These are phyloP conservation scores for Phytopythium montanum DNA, from an alignment of 352 stramenopile species.

Conservation along the genomic window DNA sequence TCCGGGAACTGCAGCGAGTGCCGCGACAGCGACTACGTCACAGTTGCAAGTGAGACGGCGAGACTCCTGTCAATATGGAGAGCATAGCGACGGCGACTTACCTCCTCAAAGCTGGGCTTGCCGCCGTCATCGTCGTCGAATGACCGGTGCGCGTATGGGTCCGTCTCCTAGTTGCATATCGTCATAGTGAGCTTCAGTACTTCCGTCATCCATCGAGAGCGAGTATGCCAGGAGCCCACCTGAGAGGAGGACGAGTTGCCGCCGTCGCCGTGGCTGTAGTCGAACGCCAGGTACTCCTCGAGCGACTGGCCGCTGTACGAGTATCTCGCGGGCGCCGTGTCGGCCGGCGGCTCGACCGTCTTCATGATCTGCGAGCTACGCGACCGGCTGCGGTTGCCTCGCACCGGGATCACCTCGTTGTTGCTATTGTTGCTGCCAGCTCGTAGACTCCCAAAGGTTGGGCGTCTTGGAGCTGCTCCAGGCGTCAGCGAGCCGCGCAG, in stretches of 20 bases:
- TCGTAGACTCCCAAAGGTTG: conserved; percentile 20
- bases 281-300: conserved; percentile 50
- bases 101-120: conserved; percentile 31
- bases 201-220: too few relatives aligned
- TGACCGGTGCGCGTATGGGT: conserved; percentile 32
- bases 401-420: conserved; percentile 28
- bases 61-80: background rate
- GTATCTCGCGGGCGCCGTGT: conserved; percentile 50
- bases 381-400: conserved; percentile 49
- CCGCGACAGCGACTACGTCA: conserved; percentile 4
- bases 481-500: conserved; percentile 53
- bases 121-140: conserved; percentile 28
- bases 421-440: conserved; percentile 14
- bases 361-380: conserved; percentile 43
- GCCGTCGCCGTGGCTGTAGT: conserved; percentile 20
- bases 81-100: conserved; percentile 2
- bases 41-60: background rate
- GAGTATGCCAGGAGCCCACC: too few relatives aligned
- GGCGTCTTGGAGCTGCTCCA: conserved; percentile 44
- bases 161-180: conserved; percentile 22
- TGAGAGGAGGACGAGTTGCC: conserved; percentile 49
- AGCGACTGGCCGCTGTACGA: conserved; percentile 58
- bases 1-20: conserved; percentile 57
- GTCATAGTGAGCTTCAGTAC: background rate
- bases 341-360: conserved; percentile 22